phyloP scores from a whole-genome alignment of 78 protist genomes.

The Pelomyxa schiedti region DNA sequence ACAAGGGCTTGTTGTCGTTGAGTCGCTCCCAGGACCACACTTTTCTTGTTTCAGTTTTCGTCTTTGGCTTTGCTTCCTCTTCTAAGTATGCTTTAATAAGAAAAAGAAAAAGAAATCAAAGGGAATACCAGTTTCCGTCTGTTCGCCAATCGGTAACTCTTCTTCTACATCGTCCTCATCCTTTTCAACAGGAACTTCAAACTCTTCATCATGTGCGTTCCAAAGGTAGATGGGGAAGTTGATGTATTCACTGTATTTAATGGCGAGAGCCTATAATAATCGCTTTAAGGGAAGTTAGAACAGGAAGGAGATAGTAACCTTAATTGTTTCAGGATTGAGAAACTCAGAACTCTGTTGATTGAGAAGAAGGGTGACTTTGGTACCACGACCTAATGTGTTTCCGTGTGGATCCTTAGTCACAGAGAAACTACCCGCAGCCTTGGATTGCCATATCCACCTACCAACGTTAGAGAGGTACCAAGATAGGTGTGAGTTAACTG shows the following conservation, averaged over 20 bases:
- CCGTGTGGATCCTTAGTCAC: constrained; percentile 78
- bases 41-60: constrained; percentile 6
- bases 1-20: constrained; percentile 91
- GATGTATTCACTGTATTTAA: constrained; percentile 84
- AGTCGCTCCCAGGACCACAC: constrained; percentile 75
- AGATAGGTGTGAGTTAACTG: too few species aligned
- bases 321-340: too few species aligned
- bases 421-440: constrained; percentile 63
- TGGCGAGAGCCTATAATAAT: constrained; percentile 51
- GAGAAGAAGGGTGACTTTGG: constrained; percentile 72
- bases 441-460: constrained; percentile 89
- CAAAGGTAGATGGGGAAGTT: constrained; percentile 92
- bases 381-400: constrained; percentile 87
- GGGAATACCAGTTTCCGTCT: too few species aligned
- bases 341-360: too few species aligned
- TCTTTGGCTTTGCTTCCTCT: background rate
- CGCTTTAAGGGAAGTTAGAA: too few species aligned
- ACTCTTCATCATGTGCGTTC: constrained; percentile 39
- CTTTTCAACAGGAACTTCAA: constrained; percentile 13
- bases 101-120: too few species aligned
- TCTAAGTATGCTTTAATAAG: too few species aligned
- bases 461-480: too few species aligned
- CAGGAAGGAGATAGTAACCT: too few species aligned
- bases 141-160: too few species aligned
- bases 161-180: constrained; percentile 64